These are phyloP conservation scores for Raffaelea albimanens DNA, from an alignment of 2,329 filamentous ascomycete species.

Conservation along the genomic window DNA sequence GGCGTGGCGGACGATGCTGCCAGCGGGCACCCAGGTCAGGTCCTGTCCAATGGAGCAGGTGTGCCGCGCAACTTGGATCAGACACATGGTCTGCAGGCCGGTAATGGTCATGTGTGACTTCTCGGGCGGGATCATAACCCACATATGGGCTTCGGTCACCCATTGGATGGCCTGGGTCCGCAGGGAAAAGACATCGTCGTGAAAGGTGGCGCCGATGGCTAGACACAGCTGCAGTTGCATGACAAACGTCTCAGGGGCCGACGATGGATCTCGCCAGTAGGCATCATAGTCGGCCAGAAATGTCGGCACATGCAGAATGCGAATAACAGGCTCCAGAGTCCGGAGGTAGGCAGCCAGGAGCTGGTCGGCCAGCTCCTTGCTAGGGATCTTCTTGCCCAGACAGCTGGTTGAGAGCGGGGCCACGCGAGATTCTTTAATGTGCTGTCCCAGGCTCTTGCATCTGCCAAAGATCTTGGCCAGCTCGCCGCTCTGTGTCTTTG, in stretches of 20 bases:
- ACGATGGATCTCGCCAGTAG: conserved; percentile 35
- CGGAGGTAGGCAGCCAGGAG: too few relatives aligned
- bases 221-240: conserved; percentile 45
- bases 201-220: conserved; percentile 38
- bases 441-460: too few relatives aligned
- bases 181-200: conserved; percentile 34
- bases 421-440: too few relatives aligned
- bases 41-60: conserved; percentile 30
- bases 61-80: conserved; percentile 40
- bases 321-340: too few relatives aligned
- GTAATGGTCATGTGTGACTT: conserved; percentile 40
- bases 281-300: too few relatives aligned
- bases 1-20: conserved; percentile 33
- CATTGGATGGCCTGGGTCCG: conserved; percentile 35
- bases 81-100: conserved; percentile 41
- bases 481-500: too few relatives aligned
- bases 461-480: too few relatives aligned
- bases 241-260: conserved; percentile 32
- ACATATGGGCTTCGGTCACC: conserved; percentile 43
- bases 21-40: conserved; percentile 36
- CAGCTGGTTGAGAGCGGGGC: too few relatives aligned
- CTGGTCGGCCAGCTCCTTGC: too few relatives aligned
- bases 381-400: too few relatives aligned
- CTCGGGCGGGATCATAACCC: conserved; percentile 35
- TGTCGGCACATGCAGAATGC: too few relatives aligned